These are phyloP conservation scores for Fusarium acutatum DNA, from an alignment of 2,329 filamentous ascomycete genomes.

Conservation along the genomic window DNA sequence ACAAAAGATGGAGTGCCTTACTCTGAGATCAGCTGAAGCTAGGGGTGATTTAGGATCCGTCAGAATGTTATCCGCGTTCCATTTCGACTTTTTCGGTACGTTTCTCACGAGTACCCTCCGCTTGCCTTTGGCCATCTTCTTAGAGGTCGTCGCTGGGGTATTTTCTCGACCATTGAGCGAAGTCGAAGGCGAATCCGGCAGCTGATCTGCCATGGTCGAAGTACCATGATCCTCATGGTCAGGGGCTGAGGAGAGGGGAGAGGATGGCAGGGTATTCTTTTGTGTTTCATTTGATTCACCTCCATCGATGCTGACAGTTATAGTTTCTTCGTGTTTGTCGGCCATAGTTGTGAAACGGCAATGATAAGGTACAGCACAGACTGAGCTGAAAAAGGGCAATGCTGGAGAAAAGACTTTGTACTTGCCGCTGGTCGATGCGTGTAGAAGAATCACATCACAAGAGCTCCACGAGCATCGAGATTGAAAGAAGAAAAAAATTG, in stretches of 20 bases:
- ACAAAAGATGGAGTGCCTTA: slow-evolving; percentile 13
- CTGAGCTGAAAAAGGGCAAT: too few relatives aligned
- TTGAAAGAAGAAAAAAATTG: not conserved
- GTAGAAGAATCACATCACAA: not conserved
- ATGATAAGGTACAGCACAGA: too few relatives aligned
- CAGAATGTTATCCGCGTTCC: slow-evolving; percentile 48
- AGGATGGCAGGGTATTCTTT: not conserved
- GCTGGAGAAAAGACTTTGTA: not conserved
- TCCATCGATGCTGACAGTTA: not conserved
- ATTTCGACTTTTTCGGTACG: slow-evolving; percentile 45
- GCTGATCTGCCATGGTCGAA: not conserved
- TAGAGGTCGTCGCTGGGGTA: not conserved
- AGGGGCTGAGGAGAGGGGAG: slow-evolving; percentile 21
- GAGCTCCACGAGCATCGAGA: not conserved
- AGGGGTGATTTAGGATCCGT: slow-evolving; percentile 51
- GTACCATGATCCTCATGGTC: slow-evolving; percentile 3
- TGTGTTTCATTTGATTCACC: not conserved
- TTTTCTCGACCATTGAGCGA: slow-evolving; percentile 4
- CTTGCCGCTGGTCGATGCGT: not conserved
- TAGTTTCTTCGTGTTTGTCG: not conserved
- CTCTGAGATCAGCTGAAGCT: slow-evolving; percentile 50
- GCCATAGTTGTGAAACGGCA: slow-evolving; percentile 1
- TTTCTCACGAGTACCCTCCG: slow-evolving; percentile 37
- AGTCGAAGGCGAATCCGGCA: slow-evolving; percentile 18
- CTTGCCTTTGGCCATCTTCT: slow-evolving; percentile 33